phyloP scores from a whole-genome alignment of 1,139 yeast species.

The Pichia kudriavzevii region DNA sequence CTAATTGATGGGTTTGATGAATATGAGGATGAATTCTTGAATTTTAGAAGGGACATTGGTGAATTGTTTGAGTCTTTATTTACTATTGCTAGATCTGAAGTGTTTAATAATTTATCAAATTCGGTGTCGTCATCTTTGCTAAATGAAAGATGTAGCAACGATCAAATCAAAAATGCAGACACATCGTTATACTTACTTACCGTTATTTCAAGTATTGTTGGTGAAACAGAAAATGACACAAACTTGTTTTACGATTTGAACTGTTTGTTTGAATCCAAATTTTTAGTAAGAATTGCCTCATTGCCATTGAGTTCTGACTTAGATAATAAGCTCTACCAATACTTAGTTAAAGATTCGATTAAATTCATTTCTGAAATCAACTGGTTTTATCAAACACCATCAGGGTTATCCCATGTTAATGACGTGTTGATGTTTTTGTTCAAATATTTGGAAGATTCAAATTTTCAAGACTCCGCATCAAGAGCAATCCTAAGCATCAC shows the following conservation, averaged over 20 bases:
- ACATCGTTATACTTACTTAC: constrained; percentile 59
- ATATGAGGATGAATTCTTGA: constrained; percentile 45
- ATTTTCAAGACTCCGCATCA: constrained; percentile 38
- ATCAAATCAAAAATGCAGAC: constrained; percentile 42
- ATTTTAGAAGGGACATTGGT: constrained; percentile 64
- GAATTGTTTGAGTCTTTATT: constrained; percentile 69
- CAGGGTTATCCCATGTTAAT: constrained; percentile 36
- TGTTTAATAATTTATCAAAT: constrained; percentile 44
- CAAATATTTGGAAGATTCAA: constrained; percentile 29
- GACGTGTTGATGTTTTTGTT: constrained; percentile 45
- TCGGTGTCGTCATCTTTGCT: constrained; percentile 32
- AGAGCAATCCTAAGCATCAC: constrained; percentile 56
- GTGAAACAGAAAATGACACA: constrained; percentile 24
- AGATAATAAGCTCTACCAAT: constrained; percentile 15
- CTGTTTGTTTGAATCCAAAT: constrained; percentile 27
- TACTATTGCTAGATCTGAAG: constrained; percentile 50
- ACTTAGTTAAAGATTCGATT: constrained; percentile 38
- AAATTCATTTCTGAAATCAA: constrained; percentile 47
- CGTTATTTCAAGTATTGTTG: constrained; percentile 44
- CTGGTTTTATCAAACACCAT: constrained; percentile 41
- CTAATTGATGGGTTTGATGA: constrained; percentile 26
- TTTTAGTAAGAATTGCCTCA: constrained; percentile 20
- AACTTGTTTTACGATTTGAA: constrained; percentile 25
- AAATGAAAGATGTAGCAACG: not conserved
- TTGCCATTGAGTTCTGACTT: constrained; percentile 18